These are phyloP conservation scores for Cyclotella choctawhatcheeana DNA, from an alignment of 108 stramenopile species.

Conservation along the genomic window DNA sequence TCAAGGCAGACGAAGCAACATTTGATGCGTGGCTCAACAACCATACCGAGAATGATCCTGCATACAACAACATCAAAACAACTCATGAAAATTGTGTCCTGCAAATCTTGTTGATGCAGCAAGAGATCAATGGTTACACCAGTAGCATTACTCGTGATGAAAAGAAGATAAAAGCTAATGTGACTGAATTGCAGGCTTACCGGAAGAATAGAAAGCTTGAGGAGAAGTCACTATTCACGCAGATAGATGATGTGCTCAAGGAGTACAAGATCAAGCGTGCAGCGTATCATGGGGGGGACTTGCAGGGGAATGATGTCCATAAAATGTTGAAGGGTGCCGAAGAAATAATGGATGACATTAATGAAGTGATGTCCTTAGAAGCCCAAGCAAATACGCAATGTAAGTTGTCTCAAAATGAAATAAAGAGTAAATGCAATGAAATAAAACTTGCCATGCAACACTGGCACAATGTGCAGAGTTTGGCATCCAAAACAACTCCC, in stretches of 20 bases:
- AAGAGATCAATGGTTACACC: not conserved
- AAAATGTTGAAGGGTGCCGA: not conserved
- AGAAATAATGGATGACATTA: not conserved
- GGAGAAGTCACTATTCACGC: not conserved
- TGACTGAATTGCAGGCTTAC: not conserved
- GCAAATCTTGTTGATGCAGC: not conserved
- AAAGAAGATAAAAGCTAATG: not conserved
- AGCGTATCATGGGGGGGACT: conserved; percentile 21
- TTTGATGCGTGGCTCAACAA: not conserved
- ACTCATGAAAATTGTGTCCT: not conserved
- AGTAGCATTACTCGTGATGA: not conserved
- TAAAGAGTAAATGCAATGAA: not conserved
- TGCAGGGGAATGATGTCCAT: conserved; percentile 10
- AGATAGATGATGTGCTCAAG: conserved; percentile 4
- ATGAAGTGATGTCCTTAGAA: not conserved
- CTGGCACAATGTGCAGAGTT: not conserved
- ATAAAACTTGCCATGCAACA: not conserved
- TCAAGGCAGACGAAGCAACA: not conserved
- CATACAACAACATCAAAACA: not conserved
- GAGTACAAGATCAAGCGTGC: conserved; percentile 2
- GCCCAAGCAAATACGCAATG: not conserved
- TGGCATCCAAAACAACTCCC: not conserved
- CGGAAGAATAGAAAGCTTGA: not conserved
- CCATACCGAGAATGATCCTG: not conserved
- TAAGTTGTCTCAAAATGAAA: not conserved